Evolutionary conservation across 805 yeast species (phyloP).

Genomic region (Hanseniaspora singularis): DNA sequence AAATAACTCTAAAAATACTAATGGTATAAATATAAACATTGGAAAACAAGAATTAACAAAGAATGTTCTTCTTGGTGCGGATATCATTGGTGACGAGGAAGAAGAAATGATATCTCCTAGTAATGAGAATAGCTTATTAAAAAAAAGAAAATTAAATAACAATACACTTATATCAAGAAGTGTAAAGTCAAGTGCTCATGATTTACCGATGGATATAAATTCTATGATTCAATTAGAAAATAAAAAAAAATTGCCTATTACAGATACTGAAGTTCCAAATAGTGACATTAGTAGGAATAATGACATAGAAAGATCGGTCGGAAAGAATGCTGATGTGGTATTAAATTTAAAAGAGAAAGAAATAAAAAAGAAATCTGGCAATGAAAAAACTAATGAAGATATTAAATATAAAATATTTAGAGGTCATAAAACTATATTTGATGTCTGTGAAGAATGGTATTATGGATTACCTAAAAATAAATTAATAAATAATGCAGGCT

Average conservation of each 20-base stretch:
- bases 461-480: conserved; percentile 25
- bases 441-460: conserved; percentile 31
- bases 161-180: no score
- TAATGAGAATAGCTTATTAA: background rate
- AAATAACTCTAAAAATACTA: no score
- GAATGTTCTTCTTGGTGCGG: no score
- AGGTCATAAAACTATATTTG: conserved; percentile 31
- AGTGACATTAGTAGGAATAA: background rate
- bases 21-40: no score
- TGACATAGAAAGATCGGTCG: no score
- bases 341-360: no score
- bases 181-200: background rate
- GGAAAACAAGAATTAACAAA: no score
- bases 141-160: background rate
- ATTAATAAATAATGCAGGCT: conserved; percentile 1
- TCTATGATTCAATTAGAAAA: background rate
- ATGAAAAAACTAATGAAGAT: conserved; percentile 18
- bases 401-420: conserved; percentile 30
- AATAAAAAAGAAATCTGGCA: background rate
- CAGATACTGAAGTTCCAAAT: background rate
- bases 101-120: no score
- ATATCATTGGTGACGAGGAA: no score
- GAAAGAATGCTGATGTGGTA: no score
- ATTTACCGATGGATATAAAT: background rate
- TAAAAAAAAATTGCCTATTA: background rate